These are phyloP conservation scores for Neobulgaria alba DNA, from an alignment of 2,329 filamentous ascomycete genomes.

Conservation along the genomic window DNA sequence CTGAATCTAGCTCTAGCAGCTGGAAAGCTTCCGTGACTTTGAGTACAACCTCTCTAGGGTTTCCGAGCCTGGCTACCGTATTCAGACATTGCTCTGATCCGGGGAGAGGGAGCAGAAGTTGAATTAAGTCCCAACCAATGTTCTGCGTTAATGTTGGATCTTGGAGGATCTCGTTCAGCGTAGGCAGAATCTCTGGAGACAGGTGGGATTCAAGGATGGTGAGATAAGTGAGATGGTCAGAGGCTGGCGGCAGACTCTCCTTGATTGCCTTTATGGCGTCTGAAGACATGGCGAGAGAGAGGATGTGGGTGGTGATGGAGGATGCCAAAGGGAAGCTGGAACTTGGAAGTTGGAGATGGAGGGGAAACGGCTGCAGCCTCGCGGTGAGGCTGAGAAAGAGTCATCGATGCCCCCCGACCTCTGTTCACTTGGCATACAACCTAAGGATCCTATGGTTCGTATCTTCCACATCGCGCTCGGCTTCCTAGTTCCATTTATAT, in stretches of 20 bases:
- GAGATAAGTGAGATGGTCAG: slow-evolving; percentile 67
- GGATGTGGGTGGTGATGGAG: neutral
- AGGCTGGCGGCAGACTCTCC: slow-evolving; percentile 36
- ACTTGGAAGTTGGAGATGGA: neutral
- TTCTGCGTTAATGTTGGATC: slow-evolving; percentile 61
- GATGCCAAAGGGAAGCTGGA: neutral
- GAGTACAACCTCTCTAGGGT: slow-evolving; percentile 72
- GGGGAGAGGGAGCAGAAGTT: slow-evolving; percentile 60
- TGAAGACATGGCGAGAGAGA: slow-evolving; percentile 15
- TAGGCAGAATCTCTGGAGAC: slow-evolving; percentile 55
- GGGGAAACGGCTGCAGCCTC: neutral
- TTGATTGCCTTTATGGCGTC: slow-evolving; percentile 24
- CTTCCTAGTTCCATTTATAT: neutral
- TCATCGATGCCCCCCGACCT: neutral
- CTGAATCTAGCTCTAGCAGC: slow-evolving; percentile 39
- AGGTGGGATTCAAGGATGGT: slow-evolving; percentile 70
- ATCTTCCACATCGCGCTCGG: neutral
- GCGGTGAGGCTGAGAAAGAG: slow-evolving; percentile 1
- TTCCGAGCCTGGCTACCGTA: slow-evolving; percentile 67
- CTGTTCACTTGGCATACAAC: neutral
- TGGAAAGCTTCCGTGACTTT: slow-evolving; percentile 70
- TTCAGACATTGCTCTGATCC: slow-evolving; percentile 63
- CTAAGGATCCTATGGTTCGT: neutral
- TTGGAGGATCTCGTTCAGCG: slow-evolving; percentile 60
- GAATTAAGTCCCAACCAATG: slow-evolving; percentile 78